These are phyloP conservation scores for Phytopythium montanum DNA, from an alignment of 352 stramenopile genomes.

Conservation along the genomic window DNA sequence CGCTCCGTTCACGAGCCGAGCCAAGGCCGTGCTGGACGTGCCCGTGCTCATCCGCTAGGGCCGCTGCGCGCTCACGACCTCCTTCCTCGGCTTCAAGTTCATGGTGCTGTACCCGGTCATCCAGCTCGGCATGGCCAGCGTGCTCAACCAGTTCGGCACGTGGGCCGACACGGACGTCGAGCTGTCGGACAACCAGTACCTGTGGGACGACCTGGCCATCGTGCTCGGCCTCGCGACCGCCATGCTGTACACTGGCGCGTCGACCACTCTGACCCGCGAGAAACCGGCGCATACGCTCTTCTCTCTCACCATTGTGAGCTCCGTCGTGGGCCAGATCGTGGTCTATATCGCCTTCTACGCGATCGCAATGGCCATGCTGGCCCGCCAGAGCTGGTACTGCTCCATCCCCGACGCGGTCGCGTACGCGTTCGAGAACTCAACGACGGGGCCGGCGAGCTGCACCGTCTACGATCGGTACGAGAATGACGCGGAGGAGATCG, in stretches of 20 bases:
- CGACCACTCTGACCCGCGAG: constrained; percentile 23
- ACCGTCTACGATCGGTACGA: constrained; percentile 20
- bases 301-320: constrained; percentile 35
- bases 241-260: constrained; percentile 52
- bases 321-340: constrained; percentile 35
- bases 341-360: constrained; percentile 37
- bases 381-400: constrained; percentile 36
- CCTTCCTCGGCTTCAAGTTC: constrained; percentile 55
- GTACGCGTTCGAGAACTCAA: constrained; percentile 14
- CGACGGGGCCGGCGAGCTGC: constrained; percentile 20
- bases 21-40: constrained; percentile 75
- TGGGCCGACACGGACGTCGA: constrained; percentile 27
- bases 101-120: constrained; percentile 56
- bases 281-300: constrained; percentile 47
- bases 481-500: constrained; percentile 24
- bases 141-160: constrained; percentile 23
- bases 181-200: constrained; percentile 56
- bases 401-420: constrained; percentile 16
- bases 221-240: constrained; percentile 43
- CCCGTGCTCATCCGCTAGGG: constrained; percentile 79
- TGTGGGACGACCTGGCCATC: constrained; percentile 54
- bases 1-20: constrained; percentile 84
- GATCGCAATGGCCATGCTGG: constrained; percentile 17
- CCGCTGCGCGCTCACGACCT: constrained; percentile 67
- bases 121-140: constrained; percentile 45